phyloP scores from a whole-genome alignment of 805 yeast species.

The Suhomyces kilbournensis region DNA sequence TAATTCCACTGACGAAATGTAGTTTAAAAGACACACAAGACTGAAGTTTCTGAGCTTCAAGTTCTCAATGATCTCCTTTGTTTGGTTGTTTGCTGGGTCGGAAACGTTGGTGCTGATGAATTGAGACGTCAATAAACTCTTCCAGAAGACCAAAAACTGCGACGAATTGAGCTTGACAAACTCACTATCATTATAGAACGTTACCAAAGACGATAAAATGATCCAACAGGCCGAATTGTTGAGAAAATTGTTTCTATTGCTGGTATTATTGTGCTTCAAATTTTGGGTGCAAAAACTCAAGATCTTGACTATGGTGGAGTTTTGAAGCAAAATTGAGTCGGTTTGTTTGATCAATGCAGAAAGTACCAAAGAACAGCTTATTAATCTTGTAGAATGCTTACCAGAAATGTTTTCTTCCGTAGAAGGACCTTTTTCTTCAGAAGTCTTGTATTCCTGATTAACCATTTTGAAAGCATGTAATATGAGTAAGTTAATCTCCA shows the following conservation, averaged over 20 bases:
- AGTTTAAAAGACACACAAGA: constrained; percentile 38
- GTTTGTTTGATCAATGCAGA: constrained; percentile 36
- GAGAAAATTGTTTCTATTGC: constrained; percentile 16
- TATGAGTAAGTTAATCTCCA: constrained; percentile 36
- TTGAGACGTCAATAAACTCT: constrained; percentile 42
- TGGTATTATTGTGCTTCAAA: constrained; percentile 34
- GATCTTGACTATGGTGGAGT: constrained; percentile 38
- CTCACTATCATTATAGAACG: constrained; percentile 40
- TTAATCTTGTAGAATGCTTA: constrained; percentile 19
- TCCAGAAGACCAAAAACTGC: constrained; percentile 44
- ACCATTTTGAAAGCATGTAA: constrained; percentile 30
- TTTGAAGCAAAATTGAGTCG: constrained; percentile 32
- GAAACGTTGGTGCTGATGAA: constrained; percentile 25
- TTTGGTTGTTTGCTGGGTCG: constrained; percentile 16
- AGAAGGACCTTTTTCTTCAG: constrained; percentile 8
- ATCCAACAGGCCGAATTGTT: constrained; percentile 41
- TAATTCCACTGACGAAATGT: constrained; percentile 34
- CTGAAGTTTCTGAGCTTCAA: constrained; percentile 37
- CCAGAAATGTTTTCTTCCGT: constrained; percentile 18
- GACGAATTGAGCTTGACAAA: constrained; percentile 43
- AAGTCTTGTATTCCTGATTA: constrained; percentile 23
- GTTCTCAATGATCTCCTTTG: constrained; percentile 30
- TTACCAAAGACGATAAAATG: constrained; percentile 38
- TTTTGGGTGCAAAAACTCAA: constrained; percentile 46
- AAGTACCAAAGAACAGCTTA: constrained; percentile 35